These are phyloP conservation scores for Crepidotus variabilis DNA, from an alignment of 768 basidiomycete genomes.

Conservation along the genomic window DNA sequence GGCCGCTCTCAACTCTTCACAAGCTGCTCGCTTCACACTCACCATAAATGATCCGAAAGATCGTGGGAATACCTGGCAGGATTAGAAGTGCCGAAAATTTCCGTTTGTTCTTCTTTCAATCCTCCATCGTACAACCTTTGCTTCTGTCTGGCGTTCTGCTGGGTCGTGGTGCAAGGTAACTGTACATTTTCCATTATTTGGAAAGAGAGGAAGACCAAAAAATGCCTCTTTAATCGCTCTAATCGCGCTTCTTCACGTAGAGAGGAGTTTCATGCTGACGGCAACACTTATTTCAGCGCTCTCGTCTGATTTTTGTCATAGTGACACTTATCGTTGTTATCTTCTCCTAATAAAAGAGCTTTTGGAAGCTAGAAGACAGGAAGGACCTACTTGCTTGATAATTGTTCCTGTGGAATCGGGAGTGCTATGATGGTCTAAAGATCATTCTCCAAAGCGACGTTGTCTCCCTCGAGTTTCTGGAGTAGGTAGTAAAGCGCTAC, in stretches of 20 bases:
- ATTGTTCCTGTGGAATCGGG: no score
- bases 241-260: slow-evolving; percentile 64
- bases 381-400: no score
- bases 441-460: no score
- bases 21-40: not conserved
- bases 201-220: slow-evolving; percentile 45
- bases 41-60: not conserved
- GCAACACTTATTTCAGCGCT: slow-evolving; percentile 39
- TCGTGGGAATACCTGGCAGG: not conserved
- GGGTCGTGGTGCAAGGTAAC: slow-evolving; percentile 40
- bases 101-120: slow-evolving; percentile 21
- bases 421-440: no score
- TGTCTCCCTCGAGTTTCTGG: no score
- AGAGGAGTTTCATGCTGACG: slow-evolving; percentile 85
- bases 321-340: not conserved
- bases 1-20: not conserved
- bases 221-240: slow-evolving; percentile 83
- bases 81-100: slow-evolving; percentile 12
- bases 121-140: slow-evolving; percentile 43
- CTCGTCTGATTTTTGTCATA: not conserved
- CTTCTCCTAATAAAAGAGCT: not conserved
- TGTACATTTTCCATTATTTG: slow-evolving; percentile 28
- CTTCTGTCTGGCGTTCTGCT: slow-evolving; percentile 58
- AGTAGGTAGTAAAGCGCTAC: no score
- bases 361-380: not conserved